Conservation (phyloP, 2,329 filamentous ascomycete genomes). For the Ambrosiella xylebori region DNA sequence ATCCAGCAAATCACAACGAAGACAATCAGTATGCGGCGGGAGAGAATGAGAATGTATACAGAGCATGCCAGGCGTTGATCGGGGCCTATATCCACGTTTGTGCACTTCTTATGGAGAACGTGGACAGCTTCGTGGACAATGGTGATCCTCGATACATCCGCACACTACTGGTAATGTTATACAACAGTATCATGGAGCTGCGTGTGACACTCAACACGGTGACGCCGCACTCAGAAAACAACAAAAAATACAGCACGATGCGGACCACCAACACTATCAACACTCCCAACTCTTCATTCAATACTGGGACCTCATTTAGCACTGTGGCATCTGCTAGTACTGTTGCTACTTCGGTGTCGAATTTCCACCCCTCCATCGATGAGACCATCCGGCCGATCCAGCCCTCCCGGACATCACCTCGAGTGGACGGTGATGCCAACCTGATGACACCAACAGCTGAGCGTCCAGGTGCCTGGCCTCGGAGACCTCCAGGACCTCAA, state of each 20-base stretch:
- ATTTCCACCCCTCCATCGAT: slow-evolving; percentile 17
- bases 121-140: slow-evolving; percentile 47
- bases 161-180: slow-evolving; percentile 44
- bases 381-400: slow-evolving; percentile 30
- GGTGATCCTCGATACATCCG: slow-evolving; percentile 50
- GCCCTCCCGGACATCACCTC: slow-evolving; percentile 17
- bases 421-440: slow-evolving; percentile 20
- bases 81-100: slow-evolving; percentile 50
- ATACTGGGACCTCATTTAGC: slow-evolving; percentile 1
- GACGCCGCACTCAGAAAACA: slow-evolving; percentile 14
- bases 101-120: slow-evolving; percentile 40
- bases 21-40: slow-evolving; percentile 24
- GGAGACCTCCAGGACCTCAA: slow-evolving; percentile 20
- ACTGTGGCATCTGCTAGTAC: slow-evolving; percentile 1
- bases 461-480: slow-evolving; percentile 25
- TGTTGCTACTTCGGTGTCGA: slow-evolving; percentile 7
- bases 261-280: background rate
- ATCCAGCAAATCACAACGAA: slow-evolving; percentile 23
- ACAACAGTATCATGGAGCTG: slow-evolving; percentile 51
- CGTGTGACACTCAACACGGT: slow-evolving; percentile 32
- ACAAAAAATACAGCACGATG: slow-evolving; percentile 3
- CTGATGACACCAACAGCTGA: slow-evolving; percentile 33
- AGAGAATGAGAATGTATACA: slow-evolving; percentile 46
- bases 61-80: slow-evolving; percentile 45
- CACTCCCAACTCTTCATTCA: background rate